Conservation (phyloP, 352 stramenopile genomes). For the Phytophthora melonis region DNA sequence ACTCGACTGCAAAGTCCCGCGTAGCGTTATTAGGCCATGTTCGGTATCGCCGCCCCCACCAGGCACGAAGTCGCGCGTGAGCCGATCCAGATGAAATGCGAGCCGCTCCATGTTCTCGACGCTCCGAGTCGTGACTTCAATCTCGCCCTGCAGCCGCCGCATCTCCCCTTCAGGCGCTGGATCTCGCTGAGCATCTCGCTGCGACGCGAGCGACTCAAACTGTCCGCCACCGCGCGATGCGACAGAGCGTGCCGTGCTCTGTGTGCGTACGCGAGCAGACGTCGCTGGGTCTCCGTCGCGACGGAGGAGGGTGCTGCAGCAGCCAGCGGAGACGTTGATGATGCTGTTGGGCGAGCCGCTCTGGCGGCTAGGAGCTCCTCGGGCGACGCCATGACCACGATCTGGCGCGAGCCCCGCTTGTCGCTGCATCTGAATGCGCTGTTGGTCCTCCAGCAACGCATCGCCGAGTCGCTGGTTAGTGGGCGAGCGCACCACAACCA, state of each 20-base stretch:
- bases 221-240: slow-evolving; percentile 18
- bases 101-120: slow-evolving; percentile 52
- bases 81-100: slow-evolving; percentile 41
- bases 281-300: slow-evolving; percentile 26
- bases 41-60: not conserved
- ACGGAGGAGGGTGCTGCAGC: not conserved
- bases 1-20: not conserved
- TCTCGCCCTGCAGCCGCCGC: slow-evolving; percentile 39
- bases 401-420: slow-evolving; percentile 7
- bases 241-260: slow-evolving; percentile 36
- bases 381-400: slow-evolving; percentile 35
- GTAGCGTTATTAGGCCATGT: not conserved
- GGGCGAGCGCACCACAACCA: slow-evolving; percentile 31
- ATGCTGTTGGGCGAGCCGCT: not conserved
- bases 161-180: slow-evolving; percentile 42
- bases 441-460: slow-evolving; percentile 8
- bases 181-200: too few relatives aligned
- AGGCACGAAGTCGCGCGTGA: slow-evolving; percentile 34
- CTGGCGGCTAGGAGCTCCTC: slow-evolving; percentile 22
- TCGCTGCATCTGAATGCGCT: slow-evolving; percentile 31
- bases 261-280: slow-evolving; percentile 30
- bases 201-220: slow-evolving; percentile 38
- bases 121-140: slow-evolving; percentile 48
- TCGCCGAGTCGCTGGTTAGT: not conserved
- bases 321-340: not conserved